Evolutionary conservation across 2,329 filamentous ascomycete species (phyloP).

Genomic region (Boeremia lycopersici): DNA sequence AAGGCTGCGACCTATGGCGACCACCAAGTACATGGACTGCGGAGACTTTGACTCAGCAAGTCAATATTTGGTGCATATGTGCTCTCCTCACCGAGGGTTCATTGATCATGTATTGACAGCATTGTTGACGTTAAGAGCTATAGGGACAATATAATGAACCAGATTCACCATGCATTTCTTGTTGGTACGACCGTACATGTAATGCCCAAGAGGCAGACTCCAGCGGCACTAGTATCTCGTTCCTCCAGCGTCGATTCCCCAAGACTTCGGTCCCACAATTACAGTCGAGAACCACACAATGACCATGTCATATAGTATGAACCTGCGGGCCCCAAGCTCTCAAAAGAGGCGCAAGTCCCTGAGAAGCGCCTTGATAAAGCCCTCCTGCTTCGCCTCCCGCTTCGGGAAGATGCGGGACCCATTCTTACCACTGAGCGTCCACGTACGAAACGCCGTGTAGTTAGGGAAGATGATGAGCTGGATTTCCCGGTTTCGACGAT

Average conservation of each 20-base stretch:
- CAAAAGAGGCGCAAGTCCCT: neutral
- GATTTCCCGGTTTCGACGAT: slow-evolving; percentile 24
- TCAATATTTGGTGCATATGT: neutral
- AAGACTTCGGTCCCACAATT: neutral
- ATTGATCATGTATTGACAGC: too few species aligned
- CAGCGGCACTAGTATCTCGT: neutral
- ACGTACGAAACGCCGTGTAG: slow-evolving; percentile 17
- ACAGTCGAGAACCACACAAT: neutral
- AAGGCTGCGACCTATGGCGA: neutral
- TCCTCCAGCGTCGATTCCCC: neutral
- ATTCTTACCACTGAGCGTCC: slow-evolving; percentile 11
- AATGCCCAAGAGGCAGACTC: neutral
- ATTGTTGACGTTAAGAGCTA: neutral
- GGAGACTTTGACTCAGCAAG: neutral
- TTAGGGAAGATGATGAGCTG: slow-evolving; percentile 20
- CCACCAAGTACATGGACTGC: neutral
- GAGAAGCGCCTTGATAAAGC: slow-evolving; percentile 28
- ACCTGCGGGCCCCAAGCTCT: neutral
- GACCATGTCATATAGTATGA: too few species aligned
- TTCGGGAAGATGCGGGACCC: slow-evolving; percentile 23
- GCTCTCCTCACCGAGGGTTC: neutral
- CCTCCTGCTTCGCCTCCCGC: slow-evolving; percentile 28
- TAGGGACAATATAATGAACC: too few species aligned
- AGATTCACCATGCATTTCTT: neutral
- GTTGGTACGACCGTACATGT: neutral